Evolutionary conservation across 2,329 filamentous ascomycete species (phyloP), one percentile per base, ranked within the genome.

Genomic region (Sporothrix humicola): DNA sequence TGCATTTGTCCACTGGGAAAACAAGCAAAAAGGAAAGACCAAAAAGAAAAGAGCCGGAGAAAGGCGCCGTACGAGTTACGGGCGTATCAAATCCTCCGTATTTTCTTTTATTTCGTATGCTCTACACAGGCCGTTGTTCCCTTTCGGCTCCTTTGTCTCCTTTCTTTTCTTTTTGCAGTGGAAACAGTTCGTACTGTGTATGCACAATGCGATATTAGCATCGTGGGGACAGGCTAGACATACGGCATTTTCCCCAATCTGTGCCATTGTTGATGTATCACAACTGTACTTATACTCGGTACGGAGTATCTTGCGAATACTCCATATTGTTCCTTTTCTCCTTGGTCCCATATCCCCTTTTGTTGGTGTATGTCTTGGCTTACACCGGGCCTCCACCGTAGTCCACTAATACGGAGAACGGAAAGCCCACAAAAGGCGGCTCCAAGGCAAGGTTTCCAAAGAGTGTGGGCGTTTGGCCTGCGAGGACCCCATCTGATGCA

Each of bases 401-500:
- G 54, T 20, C 54, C 54, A 58, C 23, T 13, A 61, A 13, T 9
- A 42, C 26, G 26, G 26, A 37, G 58, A 15, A 61, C 58, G 58
- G 58, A 37, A n/a, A 54, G 52, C 31, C 58, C 58, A 37, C 56
- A 59, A 59, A 59, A 59, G 56, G 56, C 56, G 26, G 56, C 56
- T 59, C 26, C 56, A 59, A 13, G 26, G 26, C 56, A 59, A 37
- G 56, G 26, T 59, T 59, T 37, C 23, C 56, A 59, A 59, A 59
- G 56, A 59, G 56, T 7, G 23, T 61, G 17, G 31, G 2, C 56
- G n/a, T 17, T 17, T 17, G 13, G 15, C 48, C 17, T 23, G 8
- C 52, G 20, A 9, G 17, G 3, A 9, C 17, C 10, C n/a, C 20
- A 54, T 9, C 5, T 8, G 2, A 15, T 20, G 9, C 8, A 54